Base-by-base conservation (phyloP, 2,329 filamentous ascomycete species). In the Trichoderma oligosporum region DNA sequence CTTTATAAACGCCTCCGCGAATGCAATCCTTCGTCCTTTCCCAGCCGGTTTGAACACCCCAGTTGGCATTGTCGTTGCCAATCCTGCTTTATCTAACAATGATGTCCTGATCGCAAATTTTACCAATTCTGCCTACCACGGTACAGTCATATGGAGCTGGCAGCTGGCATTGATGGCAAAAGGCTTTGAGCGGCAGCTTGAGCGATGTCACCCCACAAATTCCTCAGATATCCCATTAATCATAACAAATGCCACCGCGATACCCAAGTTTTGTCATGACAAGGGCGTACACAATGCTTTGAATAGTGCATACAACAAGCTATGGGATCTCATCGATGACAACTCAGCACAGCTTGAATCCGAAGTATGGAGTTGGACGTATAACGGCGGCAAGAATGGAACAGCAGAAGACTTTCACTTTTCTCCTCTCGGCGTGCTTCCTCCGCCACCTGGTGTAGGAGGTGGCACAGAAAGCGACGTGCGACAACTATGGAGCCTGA, bases 71-170 rank as follows among this genome's bases (percentile, higher is more conserved):
- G 67, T 87, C 0, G 78, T 87, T 2, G 79, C 84, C 0, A 87
- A 86, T 57, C 83, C 83, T 0, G 82, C 83, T 0, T 81, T 81
- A 25, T 79, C 80, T 0, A 74, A 70, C 0, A 71, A 78, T 12
- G 68, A 74, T 0, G 71, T 73, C 2, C 78, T 82, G 49, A 74
- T 77, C 0, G 70, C 67, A 0, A 79, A 80, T 51, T 87, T 79
- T 60, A 81, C 80, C 1, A 81, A 77, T n/a, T 72, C 73, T 3
- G 81, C 79, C 0, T 87, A 71, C 36, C 83, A 87, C 57, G 84
- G 83, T 0, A 84, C 83, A 0, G 83, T 88, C 0, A 74, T 87
- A 1, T 87, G 83, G 84, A 78, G 76, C 42, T 87, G 83, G 82
- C 83, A 82, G 55, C 70, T 86, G 4, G 78, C 82, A 0, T 84